These are phyloP conservation scores for Haematococcus lacustris DNA, from an alignment of 139 green algal genomes.

Conservation along the genomic window DNA sequence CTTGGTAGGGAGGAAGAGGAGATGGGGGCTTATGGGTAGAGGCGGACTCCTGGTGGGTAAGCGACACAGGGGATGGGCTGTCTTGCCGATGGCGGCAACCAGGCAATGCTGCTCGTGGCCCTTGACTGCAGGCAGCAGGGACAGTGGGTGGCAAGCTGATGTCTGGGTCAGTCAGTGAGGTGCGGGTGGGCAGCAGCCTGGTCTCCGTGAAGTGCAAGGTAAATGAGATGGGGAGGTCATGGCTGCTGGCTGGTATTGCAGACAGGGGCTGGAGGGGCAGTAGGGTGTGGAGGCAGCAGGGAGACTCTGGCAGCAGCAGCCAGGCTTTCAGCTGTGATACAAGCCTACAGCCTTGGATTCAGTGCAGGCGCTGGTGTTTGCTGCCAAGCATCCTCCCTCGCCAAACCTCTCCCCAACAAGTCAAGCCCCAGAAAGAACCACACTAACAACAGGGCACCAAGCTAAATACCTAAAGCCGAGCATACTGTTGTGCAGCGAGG, in stretches of 20 bases:
- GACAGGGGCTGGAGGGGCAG: background rate
- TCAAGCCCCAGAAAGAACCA: no score
- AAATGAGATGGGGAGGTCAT: background rate
- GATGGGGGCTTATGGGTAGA: no score
- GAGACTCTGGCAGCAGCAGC: background rate
- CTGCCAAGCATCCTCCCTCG: background rate
- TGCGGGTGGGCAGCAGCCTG: constrained; percentile 21
- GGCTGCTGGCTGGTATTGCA: background rate
- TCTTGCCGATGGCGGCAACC: no score
- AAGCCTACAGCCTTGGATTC: background rate
- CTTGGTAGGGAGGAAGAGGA: no score
- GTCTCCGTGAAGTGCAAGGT: constrained; percentile 40
- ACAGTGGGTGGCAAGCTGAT: constrained; percentile 38
- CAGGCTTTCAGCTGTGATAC: background rate
- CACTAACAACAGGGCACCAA: no score
- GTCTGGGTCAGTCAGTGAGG: background rate
- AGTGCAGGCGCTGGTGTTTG: background rate
- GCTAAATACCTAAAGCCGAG: no score
- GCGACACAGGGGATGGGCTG: no score
- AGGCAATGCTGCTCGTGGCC: no score
- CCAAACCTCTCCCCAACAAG: no score
- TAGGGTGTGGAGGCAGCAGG: background rate
- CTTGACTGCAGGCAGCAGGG: constrained; percentile 21
- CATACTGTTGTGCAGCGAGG: no score
- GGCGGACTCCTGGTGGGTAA: no score